Base-by-base conservation (phyloP, 768 basidiomycete species). In the Favolaschia claudopus region DNA sequence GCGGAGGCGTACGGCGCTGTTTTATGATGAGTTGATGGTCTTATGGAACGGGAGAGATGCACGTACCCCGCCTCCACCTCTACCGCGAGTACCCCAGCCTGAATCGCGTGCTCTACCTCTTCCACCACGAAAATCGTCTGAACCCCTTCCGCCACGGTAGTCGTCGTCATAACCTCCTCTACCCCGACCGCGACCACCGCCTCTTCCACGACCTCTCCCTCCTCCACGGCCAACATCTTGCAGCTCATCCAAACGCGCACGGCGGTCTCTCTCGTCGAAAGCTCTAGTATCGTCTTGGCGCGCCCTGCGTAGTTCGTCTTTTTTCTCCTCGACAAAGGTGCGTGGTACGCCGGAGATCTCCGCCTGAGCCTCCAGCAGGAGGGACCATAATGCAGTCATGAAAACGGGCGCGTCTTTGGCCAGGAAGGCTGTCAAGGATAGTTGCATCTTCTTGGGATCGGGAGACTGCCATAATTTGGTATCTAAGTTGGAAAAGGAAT, bases 381-480 rank as follows among this genome's bases (percentile, higher is more conserved):
- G 81, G 24, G 82, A 87, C 97, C 97, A 99, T 0, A 99, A 82
- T 1, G 88, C 82, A 6, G 78, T 72, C 95, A 97, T 97, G 75
- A 99, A 99, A 1, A 80, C 72, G 0, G 92, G 80, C 0, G 97
- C 97, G 56, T 93, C 86, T 63, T 89, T 86, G 4, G 92, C 92
- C 56, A 99, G 83, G 74, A 99, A 99, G 8, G 96, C 96, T 3
- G 91, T 92, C 24, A 99, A 76, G 69, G 90, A 89, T 60, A 99
- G 95, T 75, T 98, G 95, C 89, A 99, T 95, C 77, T 92, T 95
- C 73, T 87, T 89, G 5, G 95, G 93, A 74, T 99, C 96, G 12
- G 94, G 93, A 5, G 36, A 39, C 43, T 47, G 8, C 7, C 14
- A 31, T 25, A 31, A 32, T 29, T 19, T 29, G 14, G 29, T 1